Evolutionary conservation across 2,329 filamentous ascomycete species (phyloP).

Genomic region (Penicillium sp.): DNA sequence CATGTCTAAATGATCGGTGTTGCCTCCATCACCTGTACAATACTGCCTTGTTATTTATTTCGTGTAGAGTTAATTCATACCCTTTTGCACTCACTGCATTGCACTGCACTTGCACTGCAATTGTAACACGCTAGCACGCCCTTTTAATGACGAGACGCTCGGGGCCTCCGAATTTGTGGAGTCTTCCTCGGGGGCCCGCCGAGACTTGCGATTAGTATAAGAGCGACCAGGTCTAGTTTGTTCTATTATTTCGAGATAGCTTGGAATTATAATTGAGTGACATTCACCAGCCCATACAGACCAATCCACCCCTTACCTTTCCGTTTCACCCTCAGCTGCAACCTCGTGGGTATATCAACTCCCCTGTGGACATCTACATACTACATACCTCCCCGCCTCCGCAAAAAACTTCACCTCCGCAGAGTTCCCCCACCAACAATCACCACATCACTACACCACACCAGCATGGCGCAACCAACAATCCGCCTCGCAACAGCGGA

Average conservation of each 20-base stretch:
- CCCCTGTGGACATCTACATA: too few species aligned
- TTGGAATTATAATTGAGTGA: too few species aligned
- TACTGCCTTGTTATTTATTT: constrained; percentile 17
- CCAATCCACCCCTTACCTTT: too few species aligned
- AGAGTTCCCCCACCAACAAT: neutral
- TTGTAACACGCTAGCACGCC: neutral
- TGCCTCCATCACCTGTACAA: too few species aligned
- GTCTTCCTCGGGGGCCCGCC: neutral
- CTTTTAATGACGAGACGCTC: neutral
- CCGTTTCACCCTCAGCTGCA: too few species aligned
- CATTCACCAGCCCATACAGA: too few species aligned
- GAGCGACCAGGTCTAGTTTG: too few species aligned
- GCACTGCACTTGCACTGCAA: neutral
- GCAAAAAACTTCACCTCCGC: neutral
- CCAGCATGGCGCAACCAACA: constrained; percentile 40
- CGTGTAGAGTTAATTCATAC: constrained; percentile 14
- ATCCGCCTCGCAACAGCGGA: constrained; percentile 48
- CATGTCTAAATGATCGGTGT: constrained; percentile 48
- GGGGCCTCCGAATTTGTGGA: neutral
- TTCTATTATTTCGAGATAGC: too few species aligned
- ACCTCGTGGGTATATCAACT: too few species aligned
- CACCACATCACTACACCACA: neutral
- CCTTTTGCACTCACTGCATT: neutral
- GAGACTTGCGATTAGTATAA: neutral
- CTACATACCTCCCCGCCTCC: too few species aligned